phyloP scores from a whole-genome alignment of 2,329 filamentous ascomycete species.

The Cadophora malorum region DNA sequence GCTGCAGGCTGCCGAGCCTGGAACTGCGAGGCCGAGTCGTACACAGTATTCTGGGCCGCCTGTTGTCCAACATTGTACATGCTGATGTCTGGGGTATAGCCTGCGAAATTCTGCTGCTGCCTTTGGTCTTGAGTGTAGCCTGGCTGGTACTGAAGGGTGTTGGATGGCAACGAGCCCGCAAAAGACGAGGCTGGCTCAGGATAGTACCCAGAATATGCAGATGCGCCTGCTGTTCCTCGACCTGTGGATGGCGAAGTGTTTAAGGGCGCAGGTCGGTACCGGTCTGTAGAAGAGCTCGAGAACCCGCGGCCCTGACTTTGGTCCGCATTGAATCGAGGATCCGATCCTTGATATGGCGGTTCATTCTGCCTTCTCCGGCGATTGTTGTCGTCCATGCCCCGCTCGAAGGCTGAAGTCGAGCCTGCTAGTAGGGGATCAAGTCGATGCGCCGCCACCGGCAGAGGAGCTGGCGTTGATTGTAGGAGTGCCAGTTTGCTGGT shows the following conservation, averaged over 20 bases:
- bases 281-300: slow-evolving; percentile 44
- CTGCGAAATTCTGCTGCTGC: slow-evolving; percentile 59
- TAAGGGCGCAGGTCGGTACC: slow-evolving; percentile 57
- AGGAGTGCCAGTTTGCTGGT: slow-evolving; percentile 66
- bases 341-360: slow-evolving; percentile 66
- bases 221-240: slow-evolving; percentile 58
- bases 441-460: slow-evolving; percentile 69
- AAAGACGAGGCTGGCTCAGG: slow-evolving; percentile 59
- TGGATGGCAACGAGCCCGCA: slow-evolving; percentile 46
- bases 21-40: slow-evolving; percentile 77
- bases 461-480: slow-evolving; percentile 66
- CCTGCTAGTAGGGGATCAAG: slow-evolving; percentile 64
- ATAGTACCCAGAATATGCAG: slow-evolving; percentile 66
- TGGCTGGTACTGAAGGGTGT: slow-evolving; percentile 48
- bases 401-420: slow-evolving; percentile 57
- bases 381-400: slow-evolving; percentile 81
- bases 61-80: slow-evolving; percentile 80
- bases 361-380: slow-evolving; percentile 78
- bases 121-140: slow-evolving; percentile 58
- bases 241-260: slow-evolving; percentile 52
- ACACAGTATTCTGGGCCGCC: slow-evolving; percentile 67
- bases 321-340: slow-evolving; percentile 55
- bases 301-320: slow-evolving; percentile 41
- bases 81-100: slow-evolving; percentile 66
- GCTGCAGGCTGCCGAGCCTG: slow-evolving; percentile 76